A percentile compares a stretch with the other conserved stretches of the same genome.
Conservation (phyloP, 768 basidiomycete species). For the Rubroboletus pulcherrimus region DNA sequence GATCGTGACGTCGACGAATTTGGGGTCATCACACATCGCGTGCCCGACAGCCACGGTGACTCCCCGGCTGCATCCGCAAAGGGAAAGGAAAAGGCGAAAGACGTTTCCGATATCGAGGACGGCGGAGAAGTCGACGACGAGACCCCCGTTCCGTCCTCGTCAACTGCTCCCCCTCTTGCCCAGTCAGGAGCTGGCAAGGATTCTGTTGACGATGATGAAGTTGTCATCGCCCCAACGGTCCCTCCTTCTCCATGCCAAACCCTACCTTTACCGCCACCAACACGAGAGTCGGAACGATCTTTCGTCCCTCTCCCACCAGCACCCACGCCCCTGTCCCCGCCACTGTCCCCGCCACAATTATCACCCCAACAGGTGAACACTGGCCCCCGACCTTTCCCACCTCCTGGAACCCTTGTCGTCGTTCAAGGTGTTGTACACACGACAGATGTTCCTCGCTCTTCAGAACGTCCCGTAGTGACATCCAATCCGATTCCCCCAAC, state of each 20-base stretch:
- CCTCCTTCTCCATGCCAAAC: slow-evolving; percentile 9
- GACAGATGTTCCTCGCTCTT: slow-evolving; percentile 52
- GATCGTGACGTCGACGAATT: slow-evolving; percentile 30
- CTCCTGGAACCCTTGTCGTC: slow-evolving; percentile 75
- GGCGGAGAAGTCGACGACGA: not conserved
- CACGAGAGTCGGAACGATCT: slow-evolving; percentile 10
- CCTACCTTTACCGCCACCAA: slow-evolving; percentile 6
- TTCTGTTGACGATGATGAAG: slow-evolving; percentile 16
- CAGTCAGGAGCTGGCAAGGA: slow-evolving; percentile 2
- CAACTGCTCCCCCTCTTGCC: slow-evolving; percentile 3
- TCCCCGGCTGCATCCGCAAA: slow-evolving; percentile 26
- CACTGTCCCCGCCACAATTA: slow-evolving; percentile 22
- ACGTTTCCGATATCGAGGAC: slow-evolving; percentile 8
- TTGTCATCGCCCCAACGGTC: slow-evolving; percentile 19
- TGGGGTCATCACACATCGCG: slow-evolving; percentile 24
- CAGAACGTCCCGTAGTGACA: slow-evolving; percentile 19
- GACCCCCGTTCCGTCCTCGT: slow-evolving; percentile 18
- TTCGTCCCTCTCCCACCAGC: slow-evolving; percentile 12
- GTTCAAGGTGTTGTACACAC: slow-evolving; percentile 83
- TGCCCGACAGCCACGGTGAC: slow-evolving; percentile 28
- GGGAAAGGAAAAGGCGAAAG: slow-evolving; percentile 37
- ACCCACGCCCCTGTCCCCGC: slow-evolving; percentile 13
- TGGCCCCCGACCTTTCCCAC: slow-evolving; percentile 52
- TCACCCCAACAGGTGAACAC: slow-evolving; percentile 19
- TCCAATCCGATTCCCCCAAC: slow-evolving; percentile 7